A percentile compares a stretch with the other conserved stretches of the same genome.
Conservation (phyloP, 176 grass and related monocot genomes). For the Avena insularis region DNA sequence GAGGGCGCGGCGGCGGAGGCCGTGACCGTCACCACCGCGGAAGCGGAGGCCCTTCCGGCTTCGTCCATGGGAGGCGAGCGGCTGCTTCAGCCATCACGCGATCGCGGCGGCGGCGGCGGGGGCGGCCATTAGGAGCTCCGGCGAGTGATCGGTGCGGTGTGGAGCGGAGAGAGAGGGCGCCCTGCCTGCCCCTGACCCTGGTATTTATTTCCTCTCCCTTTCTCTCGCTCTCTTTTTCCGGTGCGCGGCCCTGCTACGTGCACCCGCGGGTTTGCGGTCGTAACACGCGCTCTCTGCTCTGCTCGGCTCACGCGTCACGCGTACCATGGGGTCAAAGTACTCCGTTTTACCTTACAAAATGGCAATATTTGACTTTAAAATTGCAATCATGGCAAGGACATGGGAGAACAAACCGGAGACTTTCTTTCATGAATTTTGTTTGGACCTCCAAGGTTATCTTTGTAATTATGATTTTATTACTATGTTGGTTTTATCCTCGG, state of each 20-base stretch:
- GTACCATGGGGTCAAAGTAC: background rate
- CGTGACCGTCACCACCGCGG: conserved; percentile 48
- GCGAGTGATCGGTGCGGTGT: conserved; percentile 49
- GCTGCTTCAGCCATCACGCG: conserved; percentile 50
- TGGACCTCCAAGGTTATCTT: background rate
- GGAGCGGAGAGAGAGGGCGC: background rate
- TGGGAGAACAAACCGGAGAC: background rate
- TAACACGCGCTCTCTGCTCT: background rate
- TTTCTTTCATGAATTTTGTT: background rate
- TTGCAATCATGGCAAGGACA: background rate
- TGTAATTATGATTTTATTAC: background rate
- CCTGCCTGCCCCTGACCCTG: conserved; percentile 31
- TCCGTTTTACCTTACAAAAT: background rate
- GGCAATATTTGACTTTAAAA: background rate
- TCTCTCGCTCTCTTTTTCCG: conserved; percentile 4
- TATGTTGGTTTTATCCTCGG: background rate
- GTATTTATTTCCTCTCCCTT: conserved; percentile 55
- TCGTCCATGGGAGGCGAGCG: conserved; percentile 54
- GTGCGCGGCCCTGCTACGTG: conserved; percentile 54
- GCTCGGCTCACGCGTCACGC: too few species aligned
- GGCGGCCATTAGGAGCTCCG: conserved; percentile 60
- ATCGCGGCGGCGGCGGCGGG: conserved; percentile 39
- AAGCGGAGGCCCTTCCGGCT: conserved; percentile 59
- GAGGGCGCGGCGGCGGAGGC: conserved; percentile 50
- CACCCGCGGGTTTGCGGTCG: conserved; percentile 38